Percentiles rank a stretch among this genome's conserved stretches.
phyloP scores from a whole-genome alignment of 1,284 basidiomycete species.

The Fomitopsis palustris region DNA sequence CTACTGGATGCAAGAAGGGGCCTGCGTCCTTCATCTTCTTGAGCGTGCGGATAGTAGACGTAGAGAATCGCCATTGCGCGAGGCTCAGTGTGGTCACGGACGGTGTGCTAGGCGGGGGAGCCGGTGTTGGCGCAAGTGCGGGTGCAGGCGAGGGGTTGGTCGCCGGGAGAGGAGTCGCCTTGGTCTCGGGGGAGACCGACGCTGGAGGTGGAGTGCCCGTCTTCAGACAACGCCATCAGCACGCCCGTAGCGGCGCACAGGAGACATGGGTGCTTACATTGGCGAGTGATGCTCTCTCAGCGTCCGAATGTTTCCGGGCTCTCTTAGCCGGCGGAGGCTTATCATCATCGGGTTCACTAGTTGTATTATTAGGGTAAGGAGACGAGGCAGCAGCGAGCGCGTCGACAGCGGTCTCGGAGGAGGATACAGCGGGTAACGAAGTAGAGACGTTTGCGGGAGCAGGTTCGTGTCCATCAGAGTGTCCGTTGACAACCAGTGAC shows the following conservation, averaged over 20 bases:
- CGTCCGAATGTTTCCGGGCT: constrained; percentile 49
- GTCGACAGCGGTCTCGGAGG: constrained; percentile 34
- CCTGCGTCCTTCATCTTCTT: constrained; percentile 85
- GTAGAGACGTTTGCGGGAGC: constrained; percentile 31
- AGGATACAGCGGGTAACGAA: constrained; percentile 28
- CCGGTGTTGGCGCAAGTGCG: constrained; percentile 1
- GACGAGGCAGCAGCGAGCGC: constrained; percentile 36
- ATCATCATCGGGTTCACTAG: constrained; percentile 39
- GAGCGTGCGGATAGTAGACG: constrained; percentile 76
- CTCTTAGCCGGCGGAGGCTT: constrained; percentile 71
- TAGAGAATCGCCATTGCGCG: constrained; percentile 80
- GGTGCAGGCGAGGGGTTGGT: not conserved
- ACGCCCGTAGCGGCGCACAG: constrained; percentile 50
- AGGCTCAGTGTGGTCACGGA: constrained; percentile 41
- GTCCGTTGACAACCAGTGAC: constrained; percentile 19
- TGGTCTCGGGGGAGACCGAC: constrained; percentile 23
- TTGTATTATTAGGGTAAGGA: constrained; percentile 39
- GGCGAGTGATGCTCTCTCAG: constrained; percentile 49
- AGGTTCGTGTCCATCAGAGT: constrained; percentile 33
- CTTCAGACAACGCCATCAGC: constrained; percentile 56
- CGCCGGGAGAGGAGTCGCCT: constrained; percentile 12
- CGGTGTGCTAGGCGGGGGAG: constrained; percentile 22
- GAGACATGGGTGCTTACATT: constrained; percentile 55
- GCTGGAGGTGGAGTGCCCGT: constrained; percentile 65
- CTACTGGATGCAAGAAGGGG: constrained; percentile 88